phyloP scores from a whole-genome alignment of 208 protist species.

The Ichthyophonus hoferi region DNA sequence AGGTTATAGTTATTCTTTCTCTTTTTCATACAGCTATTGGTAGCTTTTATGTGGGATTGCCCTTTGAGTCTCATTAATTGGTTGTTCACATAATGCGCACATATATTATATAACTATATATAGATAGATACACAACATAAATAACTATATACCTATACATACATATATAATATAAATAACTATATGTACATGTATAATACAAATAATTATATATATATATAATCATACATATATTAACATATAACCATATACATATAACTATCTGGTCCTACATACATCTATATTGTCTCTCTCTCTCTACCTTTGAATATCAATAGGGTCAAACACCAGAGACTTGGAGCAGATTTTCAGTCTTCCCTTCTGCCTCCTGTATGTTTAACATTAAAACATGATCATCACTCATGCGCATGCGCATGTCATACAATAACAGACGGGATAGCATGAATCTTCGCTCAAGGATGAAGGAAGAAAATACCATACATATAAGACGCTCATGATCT shows the following conservation, averaged over 20 bases:
- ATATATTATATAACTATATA: conserved; percentile 3
- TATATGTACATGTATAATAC: not conserved
- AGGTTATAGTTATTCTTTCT: too few relatives aligned
- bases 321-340: conserved; percentile 37
- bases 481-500: not conserved
- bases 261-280: not conserved
- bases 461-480: not conserved
- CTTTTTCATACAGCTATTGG: too few relatives aligned
- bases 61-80: too few relatives aligned
- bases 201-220: conserved; percentile 8
- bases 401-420: not conserved
- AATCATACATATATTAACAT: not conserved
- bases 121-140: not conserved
- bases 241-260: not conserved
- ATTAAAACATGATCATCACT: not conserved
- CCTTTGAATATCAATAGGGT: conserved; percentile 26
- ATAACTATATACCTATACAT: not conserved
- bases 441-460: not conserved
- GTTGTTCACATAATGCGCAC: too few relatives aligned
- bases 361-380: not conserved
- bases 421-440: not conserved
- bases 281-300: not conserved
- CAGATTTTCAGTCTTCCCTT: conserved; percentile 30
- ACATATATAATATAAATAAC: not conserved
- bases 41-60: too few relatives aligned